Conservation (phyloP, 2,329 filamentous ascomycete species). For the Zasmidium angulare region DNA sequence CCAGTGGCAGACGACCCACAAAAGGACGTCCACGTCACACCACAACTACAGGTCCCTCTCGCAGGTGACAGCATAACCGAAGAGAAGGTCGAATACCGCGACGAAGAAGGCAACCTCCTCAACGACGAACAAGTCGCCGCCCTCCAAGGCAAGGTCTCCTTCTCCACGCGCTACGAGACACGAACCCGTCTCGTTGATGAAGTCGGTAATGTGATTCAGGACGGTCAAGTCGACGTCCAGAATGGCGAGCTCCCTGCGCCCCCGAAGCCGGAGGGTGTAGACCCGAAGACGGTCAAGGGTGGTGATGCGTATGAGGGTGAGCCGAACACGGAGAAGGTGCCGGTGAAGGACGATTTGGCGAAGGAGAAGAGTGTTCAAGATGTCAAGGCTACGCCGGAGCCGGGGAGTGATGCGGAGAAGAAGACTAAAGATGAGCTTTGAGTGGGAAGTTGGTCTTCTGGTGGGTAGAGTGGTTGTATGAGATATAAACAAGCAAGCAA, state of each 20-base stretch:
- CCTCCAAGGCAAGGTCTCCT: constrained; percentile 88
- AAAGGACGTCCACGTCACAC: constrained; percentile 37
- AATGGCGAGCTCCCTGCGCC: constrained; percentile 49
- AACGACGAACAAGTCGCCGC: constrained; percentile 78
- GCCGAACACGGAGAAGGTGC: constrained; percentile 42
- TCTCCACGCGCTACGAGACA: constrained; percentile 96
- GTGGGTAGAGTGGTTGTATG: neutral
- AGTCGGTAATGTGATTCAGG: constrained; percentile 72
- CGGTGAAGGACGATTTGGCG: constrained; percentile 38
- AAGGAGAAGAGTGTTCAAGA: constrained; percentile 47
- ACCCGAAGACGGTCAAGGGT: constrained; percentile 57
- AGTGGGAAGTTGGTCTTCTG: neutral
- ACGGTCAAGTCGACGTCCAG: constrained; percentile 37
- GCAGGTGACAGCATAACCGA: constrained; percentile 53
- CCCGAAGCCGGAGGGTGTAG: constrained; percentile 41
- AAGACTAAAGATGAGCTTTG: constrained; percentile 29
- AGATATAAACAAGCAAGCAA: neutral
- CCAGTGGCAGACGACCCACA: constrained; percentile 38
- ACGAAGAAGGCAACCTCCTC: constrained; percentile 88
- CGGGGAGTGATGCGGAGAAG: constrained; percentile 20
- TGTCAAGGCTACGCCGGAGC: constrained; percentile 26
- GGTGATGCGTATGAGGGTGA: constrained; percentile 37
- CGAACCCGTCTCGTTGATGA: constrained; percentile 80
- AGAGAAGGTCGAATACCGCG: constrained; percentile 89
- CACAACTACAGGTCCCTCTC: constrained; percentile 27